Base-by-base conservation (phyloP, 495 filamentous ascomycete genomes). In the Bryoglossum gracile region DNA sequence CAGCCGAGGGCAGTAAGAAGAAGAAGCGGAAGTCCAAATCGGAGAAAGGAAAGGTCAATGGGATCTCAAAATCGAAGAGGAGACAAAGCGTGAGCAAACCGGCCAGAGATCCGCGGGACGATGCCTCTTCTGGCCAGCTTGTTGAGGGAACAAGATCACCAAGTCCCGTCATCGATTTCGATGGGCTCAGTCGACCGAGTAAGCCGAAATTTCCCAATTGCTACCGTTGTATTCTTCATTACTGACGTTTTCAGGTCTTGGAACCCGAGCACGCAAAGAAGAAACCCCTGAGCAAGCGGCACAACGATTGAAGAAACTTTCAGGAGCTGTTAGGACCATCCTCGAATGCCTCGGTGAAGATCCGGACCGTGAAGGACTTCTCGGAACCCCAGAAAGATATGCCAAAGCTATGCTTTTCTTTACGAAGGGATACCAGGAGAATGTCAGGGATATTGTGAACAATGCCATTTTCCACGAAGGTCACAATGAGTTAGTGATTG, bases 391-490 rank as follows among this genome's bases (percentile, higher is more conserved):
- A 2, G 80, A 86, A 55, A 72, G 92, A 48, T 96, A 96, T 67
- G 92, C 94, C 50, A 91, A 91, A 65, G 92, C 92, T 4, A 90
- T 98, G 89, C 75, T 98, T 17, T 94, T 86, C 73, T 95, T 98
- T 69, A 98, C 92, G n/a, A 94, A 95, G 63, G 92, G 92, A 22
- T 98, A 98, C 59, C 87, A 96, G 67, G 84, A 98, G 73, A 96
- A 96, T 63, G 78, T 98, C 37, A 73, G 81, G 48, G 89, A 94
- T 59, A 82, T 98, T 50, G 86, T 98, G 48, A 95, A 96, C 62
- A 84, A 83, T 39, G 92, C 92, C 24, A 88, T 97, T 50, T 98
- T 98, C 68, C 84, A 95, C 56, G 92, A 98, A 63, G 86, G 90
- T 59, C 92, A 97, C 61, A 91, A 95, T 59, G 94, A 98, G 69